Evolutionary conservation across 306 rosid genomes (phyloP), one percentile per base, ranked within the genome.

Genomic region (Cicer chorassanicum): DNA sequence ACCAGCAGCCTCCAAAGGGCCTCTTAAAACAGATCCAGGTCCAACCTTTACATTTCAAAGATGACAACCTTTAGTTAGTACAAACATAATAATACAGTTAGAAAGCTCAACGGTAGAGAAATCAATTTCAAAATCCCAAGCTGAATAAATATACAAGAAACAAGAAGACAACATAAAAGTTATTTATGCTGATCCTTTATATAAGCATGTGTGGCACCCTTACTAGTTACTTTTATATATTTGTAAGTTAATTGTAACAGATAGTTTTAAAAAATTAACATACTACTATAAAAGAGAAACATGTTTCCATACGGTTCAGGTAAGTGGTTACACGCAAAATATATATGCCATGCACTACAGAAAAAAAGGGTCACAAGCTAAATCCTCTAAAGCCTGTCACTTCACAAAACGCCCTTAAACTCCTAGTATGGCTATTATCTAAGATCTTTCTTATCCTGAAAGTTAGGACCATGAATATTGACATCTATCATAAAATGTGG

Each of bases 21-120:
- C 98, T 79, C 88, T 92, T 76, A 94, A 84, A 84, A 81, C 73
- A 69, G 98, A 94, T 82, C 91, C 96, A 61, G 90, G 86, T 61
- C 90, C 98, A 85, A 94, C 90, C 98, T 94, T 82, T 43, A 43
- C 43, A 56, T 80, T 75, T 78, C 68, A 82, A 82, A 82, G 70
- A 76, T 41, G 70, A 63, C 40, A 72, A 66, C 65, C 70, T 70
- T 67, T 57, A 16, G 74, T 79, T 64, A 79, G 76, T 51, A 76
- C 29, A 78, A 55, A 34, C 42, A 79, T 34, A 65, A 75, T 34
- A 57, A 61, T 61, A 76, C 48, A 70, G 55, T 9, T 41, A 29
- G 40, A 73, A 45, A 56, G 34, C 68, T 65, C 9, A 60, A 79
- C 57, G 63, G 56, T 65, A 56, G 62, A 56, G 41, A 79, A 64